Evolutionary conservation across 2,329 filamentous ascomycete genomes (phyloP).

Genomic region (Drechslera avenae): DNA sequence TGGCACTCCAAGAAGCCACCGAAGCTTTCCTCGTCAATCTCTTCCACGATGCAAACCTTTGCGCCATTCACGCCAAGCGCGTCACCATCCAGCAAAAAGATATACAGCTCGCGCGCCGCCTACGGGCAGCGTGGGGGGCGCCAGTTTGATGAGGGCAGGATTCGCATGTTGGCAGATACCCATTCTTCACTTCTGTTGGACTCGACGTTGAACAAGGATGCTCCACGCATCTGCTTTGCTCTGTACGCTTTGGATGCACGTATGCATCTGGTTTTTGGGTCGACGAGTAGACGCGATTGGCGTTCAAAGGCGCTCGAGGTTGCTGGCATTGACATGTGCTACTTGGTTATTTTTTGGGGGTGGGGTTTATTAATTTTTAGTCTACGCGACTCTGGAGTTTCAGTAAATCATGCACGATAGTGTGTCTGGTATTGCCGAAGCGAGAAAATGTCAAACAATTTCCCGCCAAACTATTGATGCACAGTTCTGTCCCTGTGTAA

Average conservation of each 20-base stretch:
- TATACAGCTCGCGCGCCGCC: slow-evolving; percentile 93
- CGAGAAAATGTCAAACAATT: too few relatives aligned
- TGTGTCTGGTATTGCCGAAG: too few relatives aligned
- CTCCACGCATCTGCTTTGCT: not conserved
- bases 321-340: not conserved
- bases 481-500: too few relatives aligned
- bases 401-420: not conserved
- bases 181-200: slow-evolving; percentile 7
- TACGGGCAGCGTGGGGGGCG: slow-evolving; percentile 72
- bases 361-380: not conserved
- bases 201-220: not conserved
- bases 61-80: slow-evolving; percentile 98
- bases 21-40: slow-evolving; percentile 98
- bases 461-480: too few relatives aligned
- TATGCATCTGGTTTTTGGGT: not conserved
- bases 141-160: slow-evolving; percentile 28
- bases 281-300: not conserved
- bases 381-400: not conserved
- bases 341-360: not conserved
- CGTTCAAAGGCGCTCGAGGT: not conserved
- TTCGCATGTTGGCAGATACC: slow-evolving; percentile 14
- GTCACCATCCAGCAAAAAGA: slow-evolving; percentile 98
- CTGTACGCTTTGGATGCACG: not conserved
- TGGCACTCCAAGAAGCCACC: slow-evolving; percentile 96
- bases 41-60: slow-evolving; percentile 98